phyloP scores from a whole-genome alignment of 495 filamentous ascomycete genomes.

The Penicillium taxi region DNA sequence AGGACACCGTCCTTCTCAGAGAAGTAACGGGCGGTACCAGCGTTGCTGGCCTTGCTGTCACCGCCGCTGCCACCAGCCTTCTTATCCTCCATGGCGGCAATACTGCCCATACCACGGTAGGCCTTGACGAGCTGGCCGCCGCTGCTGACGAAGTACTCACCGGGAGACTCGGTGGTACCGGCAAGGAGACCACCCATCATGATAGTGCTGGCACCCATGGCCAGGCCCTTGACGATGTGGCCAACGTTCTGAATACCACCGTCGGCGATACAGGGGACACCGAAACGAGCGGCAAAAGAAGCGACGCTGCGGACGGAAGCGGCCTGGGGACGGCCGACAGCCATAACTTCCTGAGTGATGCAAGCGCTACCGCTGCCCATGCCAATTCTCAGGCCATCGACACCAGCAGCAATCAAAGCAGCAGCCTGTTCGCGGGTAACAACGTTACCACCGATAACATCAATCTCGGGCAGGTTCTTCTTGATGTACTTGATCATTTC shows the following conservation, averaged over 20 bases:
- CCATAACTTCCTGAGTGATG: constrained; percentile 99
- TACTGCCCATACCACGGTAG: constrained; percentile 96
- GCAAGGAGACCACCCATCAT: constrained; percentile 99
- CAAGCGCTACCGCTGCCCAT: constrained; percentile 98
- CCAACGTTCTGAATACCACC: constrained; percentile 98
- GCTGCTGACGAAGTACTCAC: constrained; percentile 88
- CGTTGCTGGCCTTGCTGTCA: constrained; percentile 80
- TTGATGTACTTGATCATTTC: constrained; percentile 97
- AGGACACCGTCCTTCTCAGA: constrained; percentile 90
- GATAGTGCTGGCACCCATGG: constrained; percentile 86
- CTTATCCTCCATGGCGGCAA: constrained; percentile 99
- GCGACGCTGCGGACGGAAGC: constrained; percentile 84
- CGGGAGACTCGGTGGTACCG: constrained; percentile 94
- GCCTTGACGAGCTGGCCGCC: constrained; percentile 98
- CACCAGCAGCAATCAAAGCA: constrained; percentile 82
- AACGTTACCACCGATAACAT: constrained; percentile 97
- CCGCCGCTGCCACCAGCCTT: constrained; percentile 64
- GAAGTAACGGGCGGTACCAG: constrained; percentile 96
- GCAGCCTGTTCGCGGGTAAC: constrained; percentile 95
- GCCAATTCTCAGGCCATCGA: constrained; percentile 93
- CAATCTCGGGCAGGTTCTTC: constrained; percentile 68
- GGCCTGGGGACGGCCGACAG: constrained; percentile 91
- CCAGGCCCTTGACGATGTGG: constrained; percentile 96
- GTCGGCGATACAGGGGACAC: constrained; percentile 96
- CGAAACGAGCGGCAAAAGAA: constrained; percentile 82